Percentiles rank a stretch among this genome's conserved stretches.
Conservation (phyloP, 176 grass and related monocot genomes). For the Puya raimondii region DNA sequence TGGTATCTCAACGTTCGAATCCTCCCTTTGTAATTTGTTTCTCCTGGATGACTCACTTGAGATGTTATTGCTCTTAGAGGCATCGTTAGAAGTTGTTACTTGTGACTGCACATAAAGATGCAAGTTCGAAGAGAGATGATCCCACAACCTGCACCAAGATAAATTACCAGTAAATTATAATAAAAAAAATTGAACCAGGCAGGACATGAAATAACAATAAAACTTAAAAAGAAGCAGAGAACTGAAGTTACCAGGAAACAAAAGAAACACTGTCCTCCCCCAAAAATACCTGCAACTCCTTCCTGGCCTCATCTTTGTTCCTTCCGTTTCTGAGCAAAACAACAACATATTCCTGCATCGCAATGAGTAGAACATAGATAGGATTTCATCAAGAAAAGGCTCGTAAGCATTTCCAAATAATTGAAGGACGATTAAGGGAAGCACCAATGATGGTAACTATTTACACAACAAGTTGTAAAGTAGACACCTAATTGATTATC, state of each 20-base stretch:
- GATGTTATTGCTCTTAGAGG: constrained; percentile 17
- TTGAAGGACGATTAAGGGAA: not conserved
- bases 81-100: constrained; percentile 22
- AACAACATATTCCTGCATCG: constrained; percentile 63
- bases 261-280: constrained; percentile 63
- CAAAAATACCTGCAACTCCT: constrained; percentile 72
- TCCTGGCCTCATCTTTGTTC: constrained; percentile 45
- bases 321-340: constrained; percentile 88
- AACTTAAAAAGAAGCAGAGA: not conserved
- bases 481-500: too few species aligned
- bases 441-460: too few species aligned
- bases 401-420: not conserved
- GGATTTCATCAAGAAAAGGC: not conserved
- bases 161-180: constrained; percentile 2
- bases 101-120: constrained; percentile 60
- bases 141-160: constrained; percentile 69
- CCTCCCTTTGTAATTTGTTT: constrained; percentile 22
- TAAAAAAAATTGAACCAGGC: not conserved
- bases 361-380: constrained; percentile 9
- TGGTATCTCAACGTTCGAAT: constrained; percentile 28
- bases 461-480: too few species aligned
- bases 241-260: constrained; percentile 60
- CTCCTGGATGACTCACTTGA: constrained; percentile 34
- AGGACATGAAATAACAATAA: not conserved
- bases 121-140: constrained; percentile 76